These are phyloP conservation scores for Syzygium aqueum DNA, from an alignment of 345 rosid species.

Conservation along the genomic window DNA sequence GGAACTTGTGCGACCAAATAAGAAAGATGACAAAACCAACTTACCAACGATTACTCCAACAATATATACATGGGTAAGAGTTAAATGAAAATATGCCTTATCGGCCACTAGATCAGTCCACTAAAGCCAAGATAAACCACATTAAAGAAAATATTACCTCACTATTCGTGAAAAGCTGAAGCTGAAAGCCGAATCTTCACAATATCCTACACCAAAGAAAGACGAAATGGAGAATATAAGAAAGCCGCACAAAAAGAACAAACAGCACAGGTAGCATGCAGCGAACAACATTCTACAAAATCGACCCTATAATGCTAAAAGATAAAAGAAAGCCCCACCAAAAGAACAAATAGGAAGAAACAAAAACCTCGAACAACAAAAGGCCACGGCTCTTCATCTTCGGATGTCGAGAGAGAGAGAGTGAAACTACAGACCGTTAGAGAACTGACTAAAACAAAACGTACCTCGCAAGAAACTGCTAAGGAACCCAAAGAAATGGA, in stretches of 20 bases:
- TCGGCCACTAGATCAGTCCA: background rate
- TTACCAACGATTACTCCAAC: background rate
- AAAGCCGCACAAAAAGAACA: background rate
- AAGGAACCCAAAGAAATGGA: background rate
- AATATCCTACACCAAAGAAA: background rate
- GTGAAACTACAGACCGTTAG: background rate
- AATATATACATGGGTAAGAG: background rate
- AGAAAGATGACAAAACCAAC: background rate
- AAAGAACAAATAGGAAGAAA: background rate
- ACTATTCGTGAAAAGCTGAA: background rate
- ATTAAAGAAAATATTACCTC: background rate
- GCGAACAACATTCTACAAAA: background rate
- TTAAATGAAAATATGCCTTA: background rate
- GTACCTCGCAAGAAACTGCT: background rate
- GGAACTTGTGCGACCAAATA: background rate
- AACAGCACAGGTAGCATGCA: background rate
- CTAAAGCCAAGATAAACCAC: background rate
- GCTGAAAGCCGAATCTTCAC: background rate
- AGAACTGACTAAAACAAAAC: background rate
- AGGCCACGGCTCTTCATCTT: background rate
- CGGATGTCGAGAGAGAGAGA: background rate
- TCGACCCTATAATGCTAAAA: background rate
- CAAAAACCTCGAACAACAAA: background rate
- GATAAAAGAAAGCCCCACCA: background rate
- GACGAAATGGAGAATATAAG: background rate